Evolutionary conservation across 2,329 filamentous ascomycete species (phyloP), one percentile per base, ranked within the genome.

Genomic region (Venturia nashicola): DNA sequence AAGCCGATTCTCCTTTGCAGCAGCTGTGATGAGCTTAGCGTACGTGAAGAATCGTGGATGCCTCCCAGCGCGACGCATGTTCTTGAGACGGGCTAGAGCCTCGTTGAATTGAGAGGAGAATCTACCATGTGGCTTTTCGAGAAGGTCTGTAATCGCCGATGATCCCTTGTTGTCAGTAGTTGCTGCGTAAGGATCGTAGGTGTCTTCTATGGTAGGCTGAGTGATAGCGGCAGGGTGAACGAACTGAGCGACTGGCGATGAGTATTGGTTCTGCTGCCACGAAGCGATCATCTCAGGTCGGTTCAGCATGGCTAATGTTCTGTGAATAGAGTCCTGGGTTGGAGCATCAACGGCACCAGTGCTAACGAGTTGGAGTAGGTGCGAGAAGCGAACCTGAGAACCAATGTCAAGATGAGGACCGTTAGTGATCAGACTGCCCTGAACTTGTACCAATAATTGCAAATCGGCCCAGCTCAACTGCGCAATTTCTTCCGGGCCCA

Each of bases 1-100:
- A 76, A 90, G 84, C 71, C 92, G 91, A 71, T 89, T 84, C 67
- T 91, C 87, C 71, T 93, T 91, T 63, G 92, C 90, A 67, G 93
- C 92, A 65, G 90, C 89, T 59, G 88, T 87, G 71, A 99, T 96
- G 68, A 99, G 81, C 82, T 97, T 97, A 61, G 92, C 91, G 70
- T 97, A 97, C 1, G 92, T 96, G 75, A 96, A 94, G 78, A 97
- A 97, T 66, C 93, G 86, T 62, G 93, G 91, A 73, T 97, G 91
- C 72, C 91, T 87, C 67, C 93, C 92, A 71, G 90, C 85, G 65
- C 92, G 90, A 67, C 94, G 91, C 80, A 97, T 96, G 77, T 96
- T 96, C 73, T 87, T 89, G 77, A 97, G 90, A 69, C 91, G 88
- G 67, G 81, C 82, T 67, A 97, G 78, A 43, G 91, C 90, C 68